Percentiles rank a stretch among this genome's conserved stretches.
Conservation (phyloP, 2,329 filamentous ascomycete genomes). For the Ustilaginoidea virens region DNA sequence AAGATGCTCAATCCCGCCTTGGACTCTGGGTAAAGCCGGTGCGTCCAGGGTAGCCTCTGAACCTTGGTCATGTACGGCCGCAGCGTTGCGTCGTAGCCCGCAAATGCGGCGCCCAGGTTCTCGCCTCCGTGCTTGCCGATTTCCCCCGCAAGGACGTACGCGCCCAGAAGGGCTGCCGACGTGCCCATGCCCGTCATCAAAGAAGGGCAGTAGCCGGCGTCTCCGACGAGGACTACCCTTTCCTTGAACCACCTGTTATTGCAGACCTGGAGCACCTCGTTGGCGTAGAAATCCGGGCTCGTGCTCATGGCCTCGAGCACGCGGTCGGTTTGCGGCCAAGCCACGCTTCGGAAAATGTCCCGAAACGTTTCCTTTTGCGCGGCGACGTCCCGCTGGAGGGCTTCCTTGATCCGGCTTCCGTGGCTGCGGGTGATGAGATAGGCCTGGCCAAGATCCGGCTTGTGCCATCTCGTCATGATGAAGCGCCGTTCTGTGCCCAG, state of each 20-base stretch:
- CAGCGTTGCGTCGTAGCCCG: conserved; percentile 24
- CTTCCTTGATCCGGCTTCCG: conserved; percentile 9
- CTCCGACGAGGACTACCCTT: conserved; percentile 31
- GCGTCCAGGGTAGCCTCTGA: not conserved
- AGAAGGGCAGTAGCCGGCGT: conserved; percentile 29
- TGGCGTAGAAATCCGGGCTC: conserved; percentile 29
- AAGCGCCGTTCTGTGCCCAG: conserved; percentile 19
- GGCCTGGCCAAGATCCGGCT: conserved; percentile 10
- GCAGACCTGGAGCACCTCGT: conserved; percentile 26
- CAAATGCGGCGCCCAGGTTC: conserved; percentile 16
- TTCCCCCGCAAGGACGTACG: conserved; percentile 35
- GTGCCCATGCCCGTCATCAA: conserved; percentile 30
- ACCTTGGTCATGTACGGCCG: conserved; percentile 18
- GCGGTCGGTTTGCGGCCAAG: conserved; percentile 24
- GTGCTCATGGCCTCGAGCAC: conserved; percentile 18
- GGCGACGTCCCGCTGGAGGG: conserved; percentile 8
- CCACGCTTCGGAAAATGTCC: conserved; percentile 23
- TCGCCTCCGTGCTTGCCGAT: conserved; percentile 13
- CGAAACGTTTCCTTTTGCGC: conserved; percentile 18
- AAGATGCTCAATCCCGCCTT: not conserved
- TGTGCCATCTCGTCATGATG: conserved; percentile 15
- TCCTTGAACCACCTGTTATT: conserved; percentile 20
- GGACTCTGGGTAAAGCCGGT: not conserved
- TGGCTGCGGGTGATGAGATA: conserved; percentile 11
- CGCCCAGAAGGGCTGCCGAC: conserved; percentile 25